Conservation (phyloP, 2,329 filamentous ascomycete genomes). For the Stachybotrys chlorohalonatus region DNA sequence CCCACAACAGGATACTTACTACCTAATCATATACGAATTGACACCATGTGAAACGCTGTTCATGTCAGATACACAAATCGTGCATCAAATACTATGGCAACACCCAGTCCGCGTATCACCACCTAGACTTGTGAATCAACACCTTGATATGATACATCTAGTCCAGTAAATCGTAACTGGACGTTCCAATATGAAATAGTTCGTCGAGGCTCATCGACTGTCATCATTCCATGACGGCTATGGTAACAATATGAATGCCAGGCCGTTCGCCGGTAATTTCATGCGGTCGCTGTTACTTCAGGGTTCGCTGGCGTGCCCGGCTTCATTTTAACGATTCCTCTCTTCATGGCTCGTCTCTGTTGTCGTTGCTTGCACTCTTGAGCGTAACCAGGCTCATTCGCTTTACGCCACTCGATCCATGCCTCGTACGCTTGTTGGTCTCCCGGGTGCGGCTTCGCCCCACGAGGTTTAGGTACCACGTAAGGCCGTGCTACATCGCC, state of each 20-base stretch:
- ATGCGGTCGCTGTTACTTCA: background rate
- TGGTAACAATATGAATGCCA: background rate
- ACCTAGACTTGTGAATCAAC: too few species aligned
- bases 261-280: background rate
- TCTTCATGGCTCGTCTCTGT: constrained; percentile 19
- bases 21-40: too few species aligned
- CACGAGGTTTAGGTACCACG: constrained; percentile 29
- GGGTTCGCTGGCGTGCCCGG: background rate
- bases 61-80: too few species aligned
- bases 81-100: too few species aligned
- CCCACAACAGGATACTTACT: too few species aligned
- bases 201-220: too few species aligned
- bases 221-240: too few species aligned
- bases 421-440: constrained; percentile 38
- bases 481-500: constrained; percentile 1
- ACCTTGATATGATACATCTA: too few species aligned
- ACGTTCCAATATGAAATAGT: too few species aligned
- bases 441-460: constrained; percentile 22
- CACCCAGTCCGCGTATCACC: too few species aligned
- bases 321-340: background rate
- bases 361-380: constrained; percentile 35
- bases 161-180: too few species aligned
- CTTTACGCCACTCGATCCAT: constrained; percentile 39
- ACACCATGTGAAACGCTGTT: too few species aligned
- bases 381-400: constrained; percentile 37